Evolutionary conservation across 164 flowering plant genomes (phyloP).

Genomic region (Nymphaea thermarum): DNA sequence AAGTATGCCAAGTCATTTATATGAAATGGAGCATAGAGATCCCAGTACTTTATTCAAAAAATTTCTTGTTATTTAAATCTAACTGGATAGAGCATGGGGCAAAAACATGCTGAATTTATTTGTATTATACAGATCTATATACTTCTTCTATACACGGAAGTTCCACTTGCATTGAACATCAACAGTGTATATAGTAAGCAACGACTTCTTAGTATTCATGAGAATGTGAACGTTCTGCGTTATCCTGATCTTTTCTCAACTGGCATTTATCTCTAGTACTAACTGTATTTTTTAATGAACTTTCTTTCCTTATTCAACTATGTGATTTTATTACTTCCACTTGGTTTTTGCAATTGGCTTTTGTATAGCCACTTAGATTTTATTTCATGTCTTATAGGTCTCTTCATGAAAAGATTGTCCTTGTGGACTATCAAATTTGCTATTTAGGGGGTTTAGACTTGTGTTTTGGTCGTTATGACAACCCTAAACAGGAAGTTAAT

Average conservation of each 20-base stretch:
- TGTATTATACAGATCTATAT: conserved; percentile 64
- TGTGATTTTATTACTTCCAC: too few species aligned
- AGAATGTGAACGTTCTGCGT: conserved; percentile 85
- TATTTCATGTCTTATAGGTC: conserved; percentile 41
- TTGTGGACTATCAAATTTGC: conserved; percentile 82
- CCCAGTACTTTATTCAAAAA: too few species aligned
- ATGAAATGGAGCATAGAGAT: too few species aligned
- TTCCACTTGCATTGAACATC: conserved; percentile 92
- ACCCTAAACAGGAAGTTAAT: conserved; percentile 65
- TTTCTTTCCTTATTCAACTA: too few species aligned
- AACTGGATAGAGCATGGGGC: too few species aligned
- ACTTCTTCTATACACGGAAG: conserved; percentile 94
- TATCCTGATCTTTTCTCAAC: conserved; percentile 94
- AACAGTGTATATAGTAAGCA: conserved; percentile 89
- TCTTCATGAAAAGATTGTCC: conserved; percentile 96
- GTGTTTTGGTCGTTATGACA: conserved; percentile 97
- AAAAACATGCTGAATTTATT: too few species aligned
- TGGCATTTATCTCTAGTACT: conserved; percentile 89
- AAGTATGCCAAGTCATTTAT: too few species aligned
- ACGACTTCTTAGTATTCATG: conserved; percentile 84
- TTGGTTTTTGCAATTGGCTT: too few species aligned
- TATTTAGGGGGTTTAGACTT: conserved; percentile 95
- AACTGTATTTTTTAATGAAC: too few species aligned
- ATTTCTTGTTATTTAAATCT: too few species aligned
- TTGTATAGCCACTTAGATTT: too few species aligned